Percentiles rank a stretch among this genome's conserved stretches.
Conservation (phyloP, 2,329 filamentous ascomycete species). For the Colletotrichum musae region DNA sequence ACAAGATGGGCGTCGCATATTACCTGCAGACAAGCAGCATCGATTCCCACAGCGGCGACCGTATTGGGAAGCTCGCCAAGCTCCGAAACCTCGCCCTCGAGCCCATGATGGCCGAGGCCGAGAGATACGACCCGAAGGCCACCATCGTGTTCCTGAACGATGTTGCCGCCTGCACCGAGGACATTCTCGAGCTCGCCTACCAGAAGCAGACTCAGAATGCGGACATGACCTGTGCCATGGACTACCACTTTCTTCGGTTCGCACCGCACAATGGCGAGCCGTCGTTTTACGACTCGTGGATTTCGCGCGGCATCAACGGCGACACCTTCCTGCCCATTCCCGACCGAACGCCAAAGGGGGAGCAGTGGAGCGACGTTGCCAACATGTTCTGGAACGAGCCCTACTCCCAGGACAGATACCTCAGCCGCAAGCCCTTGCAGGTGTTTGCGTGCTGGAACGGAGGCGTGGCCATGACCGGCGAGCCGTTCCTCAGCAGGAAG, state of each 20-base stretch:
- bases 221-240: slow-evolving; percentile 72
- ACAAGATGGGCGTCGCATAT: slow-evolving; percentile 57
- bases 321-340: slow-evolving; percentile 70
- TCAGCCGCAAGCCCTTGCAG: slow-evolving; percentile 63
- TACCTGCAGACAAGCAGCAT: slow-evolving; percentile 58
- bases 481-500: slow-evolving; percentile 58
- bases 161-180: slow-evolving; percentile 66
- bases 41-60: slow-evolving; percentile 58
- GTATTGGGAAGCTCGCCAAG: slow-evolving; percentile 63
- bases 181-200: slow-evolving; percentile 62
- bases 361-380: slow-evolving; percentile 62
- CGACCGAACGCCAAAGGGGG: slow-evolving; percentile 51
- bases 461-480: slow-evolving; percentile 62
- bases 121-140: slow-evolving; percentile 45
- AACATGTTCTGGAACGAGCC: slow-evolving; percentile 68
- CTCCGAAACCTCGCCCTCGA: slow-evolving; percentile 68
- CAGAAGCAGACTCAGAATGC: slow-evolving; percentile 63
- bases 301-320: slow-evolving; percentile 66
- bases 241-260: slow-evolving; percentile 63
- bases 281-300: slow-evolving; percentile 70
- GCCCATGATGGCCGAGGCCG: slow-evolving; percentile 56
- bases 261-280: slow-evolving; percentile 52
- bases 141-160: slow-evolving; percentile 69
- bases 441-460: slow-evolving; percentile 76
- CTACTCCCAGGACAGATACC: slow-evolving; percentile 52